Evolutionary conservation across 441 rosid genomes (phyloP).

Genomic region (Macaranga tanarius): DNA sequence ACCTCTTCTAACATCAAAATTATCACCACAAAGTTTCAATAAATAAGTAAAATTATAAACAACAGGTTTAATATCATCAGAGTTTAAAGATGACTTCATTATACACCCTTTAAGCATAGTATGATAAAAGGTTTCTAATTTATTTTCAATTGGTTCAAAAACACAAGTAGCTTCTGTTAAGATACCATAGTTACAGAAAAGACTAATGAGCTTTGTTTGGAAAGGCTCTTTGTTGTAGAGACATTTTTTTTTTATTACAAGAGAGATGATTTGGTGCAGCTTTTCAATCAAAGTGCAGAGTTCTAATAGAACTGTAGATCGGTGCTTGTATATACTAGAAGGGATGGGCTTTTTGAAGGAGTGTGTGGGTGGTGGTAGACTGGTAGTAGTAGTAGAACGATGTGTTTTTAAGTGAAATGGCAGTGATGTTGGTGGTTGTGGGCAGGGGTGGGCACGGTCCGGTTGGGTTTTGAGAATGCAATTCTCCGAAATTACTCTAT

Average conservation of each 20-base stretch:
- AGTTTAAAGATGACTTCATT: constrained; percentile 45
- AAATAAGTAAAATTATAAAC: constrained; percentile 83
- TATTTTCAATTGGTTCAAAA: constrained; percentile 57
- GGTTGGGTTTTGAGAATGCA: too few relatives aligned
- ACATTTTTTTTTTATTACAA: constrained; percentile 57
- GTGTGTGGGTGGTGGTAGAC: constrained; percentile 28
- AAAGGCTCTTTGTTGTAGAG: constrained; percentile 53
- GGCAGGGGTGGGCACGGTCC: too few relatives aligned
- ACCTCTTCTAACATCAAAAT: constrained; percentile 49
- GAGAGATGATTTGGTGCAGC: constrained; percentile 70
- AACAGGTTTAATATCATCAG: constrained; percentile 55
- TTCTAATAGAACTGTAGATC: constrained; percentile 74
- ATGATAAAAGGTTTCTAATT: constrained; percentile 64
- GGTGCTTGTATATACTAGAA: constrained; percentile 65
- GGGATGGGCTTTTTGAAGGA: constrained; percentile 59
- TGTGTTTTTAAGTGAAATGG: background rate
- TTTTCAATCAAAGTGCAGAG: constrained; percentile 55
- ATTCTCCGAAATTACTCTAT: too few relatives aligned
- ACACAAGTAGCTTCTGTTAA: constrained; percentile 67
- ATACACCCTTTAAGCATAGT: constrained; percentile 85
- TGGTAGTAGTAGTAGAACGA: constrained; percentile 1
- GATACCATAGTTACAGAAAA: constrained; percentile 70
- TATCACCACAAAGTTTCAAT: constrained; percentile 71
- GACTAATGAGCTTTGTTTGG: constrained; percentile 83
- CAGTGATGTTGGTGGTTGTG: constrained; percentile 1